Evolutionary conservation across 495 filamentous ascomycete genomes (phyloP).

Genomic region (Daldinia vernicosa): DNA sequence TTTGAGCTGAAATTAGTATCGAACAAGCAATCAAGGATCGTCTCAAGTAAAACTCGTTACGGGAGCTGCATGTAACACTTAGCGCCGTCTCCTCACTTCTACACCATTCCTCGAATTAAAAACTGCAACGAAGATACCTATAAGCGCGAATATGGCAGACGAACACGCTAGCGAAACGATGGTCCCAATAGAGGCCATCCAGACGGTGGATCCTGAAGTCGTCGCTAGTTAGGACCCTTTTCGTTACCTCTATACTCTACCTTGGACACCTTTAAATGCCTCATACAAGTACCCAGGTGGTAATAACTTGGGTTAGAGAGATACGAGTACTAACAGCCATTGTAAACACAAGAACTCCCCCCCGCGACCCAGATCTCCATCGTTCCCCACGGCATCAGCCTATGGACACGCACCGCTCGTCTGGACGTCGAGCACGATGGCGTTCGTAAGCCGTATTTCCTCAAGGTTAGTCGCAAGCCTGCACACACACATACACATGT

Average conservation of each 20-base stretch:
- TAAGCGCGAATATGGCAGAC: conserved; percentile 17
- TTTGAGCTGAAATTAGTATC: not conserved
- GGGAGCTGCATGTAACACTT: not conserved
- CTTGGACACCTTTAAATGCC: not conserved
- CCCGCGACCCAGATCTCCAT: conserved; percentile 4
- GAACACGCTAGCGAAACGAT: not conserved
- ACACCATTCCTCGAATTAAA: not conserved
- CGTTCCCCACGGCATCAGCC: conserved; percentile 16
- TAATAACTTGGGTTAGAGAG: too few relatives aligned
- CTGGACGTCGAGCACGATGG: conserved; percentile 15
- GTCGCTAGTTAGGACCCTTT: conserved; percentile 13
- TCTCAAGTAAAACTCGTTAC: not conserved
- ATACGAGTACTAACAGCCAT: not conserved
- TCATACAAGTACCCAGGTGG: too few relatives aligned
- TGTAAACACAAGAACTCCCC: conserved; percentile 18
- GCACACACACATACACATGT: not conserved
- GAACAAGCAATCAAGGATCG: not conserved
- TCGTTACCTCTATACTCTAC: not conserved
- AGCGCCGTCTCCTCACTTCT: not conserved
- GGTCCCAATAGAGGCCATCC: conserved; percentile 25
- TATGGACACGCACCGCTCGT: conserved; percentile 36
- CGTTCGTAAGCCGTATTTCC: conserved; percentile 20
- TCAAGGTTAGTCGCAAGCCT: conserved; percentile 19
- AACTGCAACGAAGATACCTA: not conserved
- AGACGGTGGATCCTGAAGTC: conserved; percentile 21